Percentiles rank a stretch among this genome's conserved stretches.
Evolutionary conservation across 768 basidiomycete genomes (phyloP).

Genomic region (Xerocomus potaroensis): DNA sequence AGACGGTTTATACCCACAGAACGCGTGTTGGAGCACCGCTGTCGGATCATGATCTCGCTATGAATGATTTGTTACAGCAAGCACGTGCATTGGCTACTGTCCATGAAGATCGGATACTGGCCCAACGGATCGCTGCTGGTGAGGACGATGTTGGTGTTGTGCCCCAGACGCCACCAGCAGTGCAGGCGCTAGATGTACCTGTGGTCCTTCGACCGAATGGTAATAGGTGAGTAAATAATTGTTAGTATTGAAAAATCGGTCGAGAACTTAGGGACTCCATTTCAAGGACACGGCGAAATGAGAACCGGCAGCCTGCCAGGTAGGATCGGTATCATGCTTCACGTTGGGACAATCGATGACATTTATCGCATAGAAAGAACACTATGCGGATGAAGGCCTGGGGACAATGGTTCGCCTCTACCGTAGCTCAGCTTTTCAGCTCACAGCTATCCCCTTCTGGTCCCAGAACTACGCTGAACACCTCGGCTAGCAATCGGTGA

Average conservation of each 20-base stretch:
- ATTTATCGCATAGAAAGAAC: too few relatives aligned
- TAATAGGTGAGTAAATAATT: background rate
- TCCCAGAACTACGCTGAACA: background rate
- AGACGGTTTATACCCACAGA: background rate
- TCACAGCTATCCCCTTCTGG: background rate
- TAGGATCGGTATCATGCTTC: too few relatives aligned
- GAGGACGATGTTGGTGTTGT: background rate
- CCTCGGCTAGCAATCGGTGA: conserved; percentile 9
- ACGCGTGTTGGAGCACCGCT: background rate
- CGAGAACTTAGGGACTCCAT: too few relatives aligned
- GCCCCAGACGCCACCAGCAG: too few relatives aligned
- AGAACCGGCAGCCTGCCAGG: too few relatives aligned
- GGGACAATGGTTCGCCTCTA: too few relatives aligned
- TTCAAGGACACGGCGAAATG: too few relatives aligned
- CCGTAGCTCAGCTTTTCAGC: background rate
- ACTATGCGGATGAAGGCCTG: too few relatives aligned
- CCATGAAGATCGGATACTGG: background rate
- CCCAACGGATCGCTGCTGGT: background rate
- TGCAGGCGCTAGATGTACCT: background rate
- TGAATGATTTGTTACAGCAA: background rate
- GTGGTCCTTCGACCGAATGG: too few relatives aligned
- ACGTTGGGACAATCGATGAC: too few relatives aligned
- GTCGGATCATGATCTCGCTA: background rate
- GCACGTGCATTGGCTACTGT: background rate
- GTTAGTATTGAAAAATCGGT: too few relatives aligned